Conservation (phyloP, 2,329 filamentous ascomycete species). For the Metarhizium rileyi region DNA sequence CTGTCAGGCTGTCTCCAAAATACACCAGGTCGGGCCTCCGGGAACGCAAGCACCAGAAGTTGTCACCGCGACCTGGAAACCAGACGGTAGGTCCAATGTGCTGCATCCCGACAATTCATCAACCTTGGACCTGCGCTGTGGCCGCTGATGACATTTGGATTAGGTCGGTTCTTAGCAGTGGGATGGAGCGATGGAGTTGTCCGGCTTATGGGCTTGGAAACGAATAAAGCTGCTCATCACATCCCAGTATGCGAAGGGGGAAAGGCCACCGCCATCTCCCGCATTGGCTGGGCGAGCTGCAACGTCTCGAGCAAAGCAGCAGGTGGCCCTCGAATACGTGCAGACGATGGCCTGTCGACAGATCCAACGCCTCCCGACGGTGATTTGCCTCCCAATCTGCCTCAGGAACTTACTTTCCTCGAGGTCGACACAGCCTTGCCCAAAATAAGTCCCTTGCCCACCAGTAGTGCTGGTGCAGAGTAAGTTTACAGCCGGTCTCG, state of each 20-base stretch:
- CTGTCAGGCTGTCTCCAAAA: conserved; percentile 54
- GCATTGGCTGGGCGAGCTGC: conserved; percentile 45
- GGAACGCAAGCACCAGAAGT: conserved; percentile 32
- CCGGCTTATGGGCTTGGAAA: conserved; percentile 69
- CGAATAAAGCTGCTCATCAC: conserved; percentile 69
- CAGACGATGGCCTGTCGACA: conserved; percentile 9
- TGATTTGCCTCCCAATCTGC: conserved; percentile 42
- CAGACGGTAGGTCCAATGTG: conserved; percentile 43
- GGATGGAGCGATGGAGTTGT: conserved; percentile 76
- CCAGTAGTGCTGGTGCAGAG: conserved; percentile 50
- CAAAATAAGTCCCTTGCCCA: conserved; percentile 62
- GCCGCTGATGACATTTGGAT: background rate
- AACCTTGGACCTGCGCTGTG: background rate
- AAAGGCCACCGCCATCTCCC: conserved; percentile 33
- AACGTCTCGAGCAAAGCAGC: conserved; percentile 22
- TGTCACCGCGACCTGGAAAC: conserved; percentile 52
- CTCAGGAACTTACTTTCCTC: conserved; percentile 60
- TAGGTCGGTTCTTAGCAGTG: conserved; percentile 68
- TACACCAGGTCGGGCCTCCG: conserved; percentile 32
- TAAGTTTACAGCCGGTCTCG: conserved; percentile 26
- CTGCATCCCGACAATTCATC: background rate
- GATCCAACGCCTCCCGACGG: conserved; percentile 7
- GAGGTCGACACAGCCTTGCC: conserved; percentile 70
- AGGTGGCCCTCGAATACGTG: conserved; percentile 3
- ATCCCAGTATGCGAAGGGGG: conserved; percentile 45